phyloP scores from a whole-genome alignment of 2,329 filamentous ascomycete genomes.

The Exserohilum rostratum region DNA sequence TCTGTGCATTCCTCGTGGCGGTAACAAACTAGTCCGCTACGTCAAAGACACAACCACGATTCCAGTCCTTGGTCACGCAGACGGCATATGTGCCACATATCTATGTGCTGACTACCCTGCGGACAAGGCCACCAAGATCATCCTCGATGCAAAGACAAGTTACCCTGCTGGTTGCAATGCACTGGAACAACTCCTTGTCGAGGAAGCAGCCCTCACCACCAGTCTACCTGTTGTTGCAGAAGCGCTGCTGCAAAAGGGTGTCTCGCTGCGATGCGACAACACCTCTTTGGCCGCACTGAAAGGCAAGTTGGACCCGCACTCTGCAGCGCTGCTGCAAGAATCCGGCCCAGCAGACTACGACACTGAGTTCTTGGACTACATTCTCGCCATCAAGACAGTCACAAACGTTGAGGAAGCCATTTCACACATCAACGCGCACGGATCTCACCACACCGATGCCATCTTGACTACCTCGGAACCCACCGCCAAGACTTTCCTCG shows the following conservation, averaged over 20 bases:
- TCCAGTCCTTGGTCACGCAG: constrained; percentile 93
- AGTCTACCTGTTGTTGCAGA: constrained; percentile 74
- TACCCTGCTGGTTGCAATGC: constrained; percentile 97
- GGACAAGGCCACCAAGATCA: constrained; percentile 72
- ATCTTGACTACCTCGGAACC: constrained; percentile 76
- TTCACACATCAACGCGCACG: constrained; percentile 87
- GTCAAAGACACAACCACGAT: constrained; percentile 93
- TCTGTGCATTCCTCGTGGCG: constrained; percentile 90
- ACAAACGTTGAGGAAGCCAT: constrained; percentile 70
- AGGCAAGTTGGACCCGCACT: constrained; percentile 52
- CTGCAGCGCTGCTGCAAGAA: constrained; percentile 62
- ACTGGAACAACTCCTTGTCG: constrained; percentile 87
- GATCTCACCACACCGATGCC: constrained; percentile 91
- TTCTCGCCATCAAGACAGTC: constrained; percentile 83
- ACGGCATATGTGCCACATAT: constrained; percentile 89
- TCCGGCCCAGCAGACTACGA: constrained; percentile 75
- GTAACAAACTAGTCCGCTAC: constrained; percentile 86
- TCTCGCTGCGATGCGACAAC: constrained; percentile 80
- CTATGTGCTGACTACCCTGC: constrained; percentile 78
- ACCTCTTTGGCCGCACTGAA: constrained; percentile 68
- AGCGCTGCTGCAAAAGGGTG: constrained; percentile 76
- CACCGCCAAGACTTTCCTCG: constrained; percentile 81
- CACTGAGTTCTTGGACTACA: constrained; percentile 88
- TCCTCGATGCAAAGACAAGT: constrained; percentile 90
- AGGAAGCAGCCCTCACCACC: constrained; percentile 70